phyloP scores from a whole-genome alignment of 2,329 filamentous ascomycete genomes.

The Coniochaeta prunicola region DNA sequence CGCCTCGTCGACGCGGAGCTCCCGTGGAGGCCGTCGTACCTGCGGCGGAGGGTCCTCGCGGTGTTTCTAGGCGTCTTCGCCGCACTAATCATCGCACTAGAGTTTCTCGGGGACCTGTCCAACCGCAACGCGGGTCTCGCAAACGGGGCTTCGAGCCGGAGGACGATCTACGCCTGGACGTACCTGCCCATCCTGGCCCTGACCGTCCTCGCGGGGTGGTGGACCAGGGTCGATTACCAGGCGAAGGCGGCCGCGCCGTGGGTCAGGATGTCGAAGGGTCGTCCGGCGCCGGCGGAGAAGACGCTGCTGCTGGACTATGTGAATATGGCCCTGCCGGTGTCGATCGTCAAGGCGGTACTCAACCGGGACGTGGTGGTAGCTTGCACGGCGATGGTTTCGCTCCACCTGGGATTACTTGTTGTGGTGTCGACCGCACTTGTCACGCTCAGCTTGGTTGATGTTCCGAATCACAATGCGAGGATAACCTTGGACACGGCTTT shows the following conservation, averaged over 20 bases:
- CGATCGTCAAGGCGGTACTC: slow-evolving; percentile 18
- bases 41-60: slow-evolving; percentile 22
- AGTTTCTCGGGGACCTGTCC: slow-evolving; percentile 23
- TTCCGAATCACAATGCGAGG: slow-evolving; percentile 14
- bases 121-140: slow-evolving; percentile 20
- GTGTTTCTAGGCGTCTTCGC: slow-evolving; percentile 21
- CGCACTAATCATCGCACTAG: slow-evolving; percentile 19
- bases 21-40: slow-evolving; percentile 27
- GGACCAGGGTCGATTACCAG: slow-evolving; percentile 31
- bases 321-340: slow-evolving; percentile 19
- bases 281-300: slow-evolving; percentile 18
- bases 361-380: slow-evolving; percentile 28
- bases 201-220: slow-evolving; percentile 22
- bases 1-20: slow-evolving; percentile 19
- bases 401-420: slow-evolving; percentile 25
- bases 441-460: slow-evolving; percentile 20
- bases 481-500: slow-evolving; percentile 22
- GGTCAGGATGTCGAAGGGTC: slow-evolving; percentile 23
- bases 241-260: slow-evolving; percentile 29
- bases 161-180: slow-evolving; percentile 26
- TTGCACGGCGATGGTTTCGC: slow-evolving; percentile 14
- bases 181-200: slow-evolving; percentile 26
- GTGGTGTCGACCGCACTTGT: slow-evolving; percentile 29
- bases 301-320: slow-evolving; percentile 29
- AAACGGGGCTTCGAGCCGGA: slow-evolving; percentile 6